Evolutionary conservation across 2,329 filamentous ascomycete species (phyloP), one percentile per base, ranked within the genome.

Genomic region (Fusarium sp.): DNA sequence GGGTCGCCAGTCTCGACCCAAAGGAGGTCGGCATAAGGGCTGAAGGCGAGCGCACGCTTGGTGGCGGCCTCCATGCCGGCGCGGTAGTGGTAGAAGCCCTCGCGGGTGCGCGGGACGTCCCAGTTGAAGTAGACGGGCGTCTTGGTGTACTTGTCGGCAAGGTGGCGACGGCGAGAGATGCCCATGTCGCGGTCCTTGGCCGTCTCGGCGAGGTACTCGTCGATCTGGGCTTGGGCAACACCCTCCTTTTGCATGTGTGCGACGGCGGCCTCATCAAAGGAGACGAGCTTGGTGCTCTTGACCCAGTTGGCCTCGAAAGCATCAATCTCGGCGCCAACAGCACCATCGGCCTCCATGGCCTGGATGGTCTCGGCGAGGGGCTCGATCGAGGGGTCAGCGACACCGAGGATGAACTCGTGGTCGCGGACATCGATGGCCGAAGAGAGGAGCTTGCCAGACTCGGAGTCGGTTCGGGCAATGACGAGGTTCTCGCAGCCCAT

Each of bases 1-100:
- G 97, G 96, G 76, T 97, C 93, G 58, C 94, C 96, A 1, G 97
- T 98, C 86, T 99, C 97, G 57, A 98, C 94, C 97, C 97, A 99
- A 14, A 98, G 89, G 20, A 99, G 92, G 82, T 99, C 97, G 1
- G 97, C 95, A 80, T 94, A 98, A 0, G 96, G 95, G 0, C 92
- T 95, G 79, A 97, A 98, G 58, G 93, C 94, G 70, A 97, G 92
- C 3, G 95, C 95, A 65, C 97, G 94, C 87, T 98, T 98, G 40
- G 95, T 98, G 1, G 97, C 95, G 0, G 95, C 94, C 8, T 88
- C 84, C 86, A 98, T 93, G 75, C 95, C 95, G 16, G 94, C 93
- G 58, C 90, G 89, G 88, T 95, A 97, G 83, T 98, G 95, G 85
- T 97, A 98, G 87, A 92, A 96, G 38, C 97, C 97, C 84, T 99